phyloP scores from a whole-genome alignment of 306 rosid genomes.

The Corylus avellana region DNA sequence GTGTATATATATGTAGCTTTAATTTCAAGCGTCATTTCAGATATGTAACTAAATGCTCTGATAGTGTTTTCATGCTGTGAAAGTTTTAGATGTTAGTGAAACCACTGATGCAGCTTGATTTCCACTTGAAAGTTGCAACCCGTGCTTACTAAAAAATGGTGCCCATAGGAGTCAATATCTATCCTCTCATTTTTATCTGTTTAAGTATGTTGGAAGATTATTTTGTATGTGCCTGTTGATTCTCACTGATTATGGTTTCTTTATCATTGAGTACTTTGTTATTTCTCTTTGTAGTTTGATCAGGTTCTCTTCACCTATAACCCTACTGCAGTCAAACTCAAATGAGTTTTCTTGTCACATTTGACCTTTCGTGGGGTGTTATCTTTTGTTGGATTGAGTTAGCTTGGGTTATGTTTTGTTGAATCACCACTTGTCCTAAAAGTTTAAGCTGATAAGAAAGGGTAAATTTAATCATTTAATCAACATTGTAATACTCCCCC shows the following conservation, averaged over 20 bases:
- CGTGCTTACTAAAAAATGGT: neutral
- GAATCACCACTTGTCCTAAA: too few relatives aligned
- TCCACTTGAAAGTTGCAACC: slow-evolving; percentile 11
- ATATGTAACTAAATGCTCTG: slow-evolving; percentile 14
- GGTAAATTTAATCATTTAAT: too few relatives aligned
- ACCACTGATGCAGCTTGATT: slow-evolving; percentile 13
- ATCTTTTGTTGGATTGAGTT: too few relatives aligned
- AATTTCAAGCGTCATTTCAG: slow-evolving; percentile 20
- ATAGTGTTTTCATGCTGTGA: neutral
- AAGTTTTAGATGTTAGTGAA: neutral
- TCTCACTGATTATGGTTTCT: neutral
- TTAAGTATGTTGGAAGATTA: neutral
- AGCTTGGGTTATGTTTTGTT: too few relatives aligned
- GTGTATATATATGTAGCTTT: neutral
- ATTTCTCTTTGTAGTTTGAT: neutral
- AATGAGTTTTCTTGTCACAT: neutral
- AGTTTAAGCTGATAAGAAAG: too few relatives aligned
- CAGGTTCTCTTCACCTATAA: neutral
- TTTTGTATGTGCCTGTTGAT: neutral
- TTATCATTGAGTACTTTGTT: neutral
- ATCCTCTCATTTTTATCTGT: neutral
- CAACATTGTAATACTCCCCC: too few relatives aligned
- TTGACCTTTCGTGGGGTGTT: neutral
- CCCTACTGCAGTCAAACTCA: neutral
- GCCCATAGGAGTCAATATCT: neutral